Base-by-base conservation (phyloP, 208 protist genomes). In the Trypanosoma avium region DNA sequence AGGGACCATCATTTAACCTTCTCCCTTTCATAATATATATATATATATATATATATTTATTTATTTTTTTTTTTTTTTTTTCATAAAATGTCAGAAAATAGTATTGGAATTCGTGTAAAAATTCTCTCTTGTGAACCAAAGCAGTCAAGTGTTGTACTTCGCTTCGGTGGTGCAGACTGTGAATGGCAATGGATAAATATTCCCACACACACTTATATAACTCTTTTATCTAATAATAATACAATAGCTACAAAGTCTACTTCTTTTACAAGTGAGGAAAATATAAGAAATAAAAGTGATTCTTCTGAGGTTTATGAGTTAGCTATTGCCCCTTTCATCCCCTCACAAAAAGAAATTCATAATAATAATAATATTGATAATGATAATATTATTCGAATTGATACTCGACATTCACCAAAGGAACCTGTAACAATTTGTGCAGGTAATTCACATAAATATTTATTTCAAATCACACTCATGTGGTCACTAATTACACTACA, bases 121-220 rank as follows among this genome's bases (percentile, higher is more conserved):
- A 58, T 67, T 48, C 30, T 58, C 32, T 56, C 54, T 29, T 79
- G 73, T 55, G 61, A 52, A 8, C 70, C 74, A 1, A 12, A 46
- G 3, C 46, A 53, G n/a, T 30, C 60, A 8, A 63, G 56, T 10
- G 21, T 90, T 0, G 71, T 61, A 27, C 69, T 84, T 33, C 79
- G 84, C 5, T 79, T 90, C 7, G 84, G 84, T 42, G 84, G 84
- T 9, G 72, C 84, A 9, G 68, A 76, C 27, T 52, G 77, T 42
- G 55, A 43, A 19, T 90, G 84, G 84, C 64, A 71, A 24, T 66
- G 60, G 38, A 43, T 85, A 0, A 17, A 58, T 9, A 67, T 90
- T 7, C 84, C 84, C 10, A 86, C 83, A 74, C 13, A 2, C 19
- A 50, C 54, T 32, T 70, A 79, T 1, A 29, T 80, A 8, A 70